phyloP scores from a whole-genome alignment of 2,329 filamentous ascomycete genomes.

The Talaromyces rugulosus region DNA sequence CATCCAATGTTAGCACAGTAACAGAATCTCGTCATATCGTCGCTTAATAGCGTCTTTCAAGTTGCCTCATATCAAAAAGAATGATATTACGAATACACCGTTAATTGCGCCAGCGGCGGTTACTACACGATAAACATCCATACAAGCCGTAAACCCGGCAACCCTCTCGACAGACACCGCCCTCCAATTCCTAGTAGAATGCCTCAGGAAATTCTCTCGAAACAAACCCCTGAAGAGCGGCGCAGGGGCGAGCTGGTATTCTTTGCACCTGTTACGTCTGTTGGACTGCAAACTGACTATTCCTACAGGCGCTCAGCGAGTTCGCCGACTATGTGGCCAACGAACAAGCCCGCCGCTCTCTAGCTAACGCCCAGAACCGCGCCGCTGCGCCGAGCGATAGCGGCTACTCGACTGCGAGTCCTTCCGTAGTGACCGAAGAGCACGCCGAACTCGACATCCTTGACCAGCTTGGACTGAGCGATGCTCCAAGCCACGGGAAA shows the following conservation, averaged over 20 bases:
- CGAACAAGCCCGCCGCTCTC: slow-evolving; percentile 63
- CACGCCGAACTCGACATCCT: slow-evolving; percentile 89
- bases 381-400: slow-evolving; percentile 37
- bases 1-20: not conserved
- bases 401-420: slow-evolving; percentile 35
- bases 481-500: slow-evolving; percentile 60
- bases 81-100: slow-evolving; percentile 44
- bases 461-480: slow-evolving; percentile 69
- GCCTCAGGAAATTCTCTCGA: slow-evolving; percentile 39
- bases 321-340: slow-evolving; percentile 97
- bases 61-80: slow-evolving; percentile 15
- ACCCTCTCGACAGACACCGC: slow-evolving; percentile 1
- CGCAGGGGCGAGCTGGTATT: slow-evolving; percentile 81
- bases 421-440: slow-evolving; percentile 51
- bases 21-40: not conserved
- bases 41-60: not conserved
- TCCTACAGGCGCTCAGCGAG: slow-evolving; percentile 71
- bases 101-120: slow-evolving; percentile 35
- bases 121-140: slow-evolving; percentile 17
- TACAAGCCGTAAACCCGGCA: slow-evolving; percentile 14
- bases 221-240: slow-evolving; percentile 69
- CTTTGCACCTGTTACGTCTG: not conserved
- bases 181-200: slow-evolving; percentile 20
- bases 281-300: not conserved
- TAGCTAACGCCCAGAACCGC: slow-evolving; percentile 29